Conservation (phyloP, 139 green algal genomes). For the Chlorella sp. region DNA sequence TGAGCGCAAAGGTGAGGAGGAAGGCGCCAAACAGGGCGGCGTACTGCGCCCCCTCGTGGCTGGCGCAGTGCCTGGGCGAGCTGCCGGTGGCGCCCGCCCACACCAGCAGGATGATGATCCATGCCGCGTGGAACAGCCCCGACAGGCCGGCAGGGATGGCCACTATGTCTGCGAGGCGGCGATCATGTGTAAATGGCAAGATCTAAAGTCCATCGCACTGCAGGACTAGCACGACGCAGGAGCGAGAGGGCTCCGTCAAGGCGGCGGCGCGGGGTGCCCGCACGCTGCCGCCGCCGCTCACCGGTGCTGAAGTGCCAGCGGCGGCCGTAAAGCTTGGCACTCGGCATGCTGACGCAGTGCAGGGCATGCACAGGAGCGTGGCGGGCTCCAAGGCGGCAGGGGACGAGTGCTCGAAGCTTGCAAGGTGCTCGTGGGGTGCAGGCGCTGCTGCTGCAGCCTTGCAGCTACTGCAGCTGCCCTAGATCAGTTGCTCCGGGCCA, state of each 20-base stretch:
- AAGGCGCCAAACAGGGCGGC: conserved; percentile 19
- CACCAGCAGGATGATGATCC: conserved; percentile 50
- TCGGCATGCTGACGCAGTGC: conserved; percentile 29
- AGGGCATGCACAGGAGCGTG: neutral
- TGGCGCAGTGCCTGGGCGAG: conserved; percentile 9
- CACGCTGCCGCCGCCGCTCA: neutral
- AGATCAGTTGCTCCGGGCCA: no score
- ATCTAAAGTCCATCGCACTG: no score
- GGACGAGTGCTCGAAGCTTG: neutral
- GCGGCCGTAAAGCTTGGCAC: conserved; percentile 45
- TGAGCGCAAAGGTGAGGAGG: conserved; percentile 34
- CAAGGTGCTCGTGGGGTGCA: no score
- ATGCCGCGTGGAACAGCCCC: conserved; percentile 37
- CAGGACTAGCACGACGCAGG: no score
- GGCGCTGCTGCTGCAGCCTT: no score
- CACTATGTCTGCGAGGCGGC: conserved; percentile 44
- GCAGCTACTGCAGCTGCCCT: no score
- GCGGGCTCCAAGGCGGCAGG: neutral
- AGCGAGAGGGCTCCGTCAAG: neutral
- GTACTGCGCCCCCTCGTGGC: conserved; percentile 32
- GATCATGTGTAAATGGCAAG: no score
- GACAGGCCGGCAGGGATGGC: conserved; percentile 37
- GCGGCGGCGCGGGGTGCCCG: no score
- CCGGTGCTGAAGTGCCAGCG: conserved; percentile 55
- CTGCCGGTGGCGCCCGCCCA: neutral